phyloP scores from a whole-genome alignment of 495 filamentous ascomycete genomes.

The Hypomontagnella monticulosa region DNA sequence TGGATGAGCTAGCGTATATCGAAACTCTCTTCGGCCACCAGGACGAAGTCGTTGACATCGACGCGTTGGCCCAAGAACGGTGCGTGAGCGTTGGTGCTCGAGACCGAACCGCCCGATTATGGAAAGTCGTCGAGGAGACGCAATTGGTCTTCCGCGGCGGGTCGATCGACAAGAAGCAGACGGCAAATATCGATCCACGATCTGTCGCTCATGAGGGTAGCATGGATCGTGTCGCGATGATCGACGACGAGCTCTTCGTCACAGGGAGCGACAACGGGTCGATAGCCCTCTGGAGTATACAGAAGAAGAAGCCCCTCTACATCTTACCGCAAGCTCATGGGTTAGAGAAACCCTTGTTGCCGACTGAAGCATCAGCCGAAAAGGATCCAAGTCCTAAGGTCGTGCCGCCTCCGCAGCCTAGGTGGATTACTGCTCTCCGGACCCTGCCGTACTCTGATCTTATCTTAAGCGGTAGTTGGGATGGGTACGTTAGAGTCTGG shows the following conservation, averaged over 20 bases:
- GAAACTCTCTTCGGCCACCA: conserved; percentile 98
- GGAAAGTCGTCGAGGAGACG: conserved; percentile 96
- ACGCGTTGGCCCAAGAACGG: conserved; percentile 82
- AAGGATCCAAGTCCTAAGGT: conserved; percentile 61
- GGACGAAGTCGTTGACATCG: conserved; percentile 84
- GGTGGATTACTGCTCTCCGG: conserved; percentile 89
- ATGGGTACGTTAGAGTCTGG: conserved; percentile 89
- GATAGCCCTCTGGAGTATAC: conserved; percentile 85
- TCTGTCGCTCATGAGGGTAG: conserved; percentile 74
- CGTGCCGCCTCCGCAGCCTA: conserved; percentile 71
- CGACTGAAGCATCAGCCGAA: conserved; percentile 77
- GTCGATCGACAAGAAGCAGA: conserved; percentile 65
- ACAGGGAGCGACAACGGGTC: conserved; percentile 92
- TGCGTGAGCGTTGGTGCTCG: conserved; percentile 88
- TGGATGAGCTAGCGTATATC: conserved; percentile 86
- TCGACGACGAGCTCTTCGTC: conserved; percentile 90
- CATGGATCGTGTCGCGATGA: conserved; percentile 87
- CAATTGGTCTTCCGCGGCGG: conserved; percentile 95
- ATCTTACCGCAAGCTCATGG: conserved; percentile 85
- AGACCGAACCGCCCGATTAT: conserved; percentile 91
- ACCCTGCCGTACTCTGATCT: conserved; percentile 88
- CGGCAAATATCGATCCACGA: conserved; percentile 49
- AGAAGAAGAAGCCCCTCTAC: conserved; percentile 95
- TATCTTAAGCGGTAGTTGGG: conserved; percentile 91
- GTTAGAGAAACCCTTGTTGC: conserved; percentile 70